Base-by-base conservation (phyloP, 1,284 basidiomycete species). In the Cystobasidiaceae sp. region DNA sequence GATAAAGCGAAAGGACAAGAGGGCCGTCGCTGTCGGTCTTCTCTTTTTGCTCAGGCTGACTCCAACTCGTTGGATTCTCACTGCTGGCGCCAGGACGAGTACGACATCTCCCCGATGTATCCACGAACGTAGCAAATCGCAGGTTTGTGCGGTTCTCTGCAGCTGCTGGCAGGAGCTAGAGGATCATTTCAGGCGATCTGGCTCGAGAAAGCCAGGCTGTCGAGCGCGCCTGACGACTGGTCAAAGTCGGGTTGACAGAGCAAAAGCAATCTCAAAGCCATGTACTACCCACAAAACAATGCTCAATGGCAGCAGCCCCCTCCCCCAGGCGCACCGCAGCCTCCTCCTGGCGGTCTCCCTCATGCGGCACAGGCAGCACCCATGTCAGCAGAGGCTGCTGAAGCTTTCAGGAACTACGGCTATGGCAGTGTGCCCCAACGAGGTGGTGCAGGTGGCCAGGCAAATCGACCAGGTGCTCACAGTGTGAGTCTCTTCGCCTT, bases 371-470 rank as follows among this genome's bases (percentile, higher is more conserved):
- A 19, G 17, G 19, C 46, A 17, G 19, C 60, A 27, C 60, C 48
- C 15, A 48, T 55, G 52, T 30, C 41, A n/a, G 28, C 61, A 23
- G 61, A 55, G 28, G 48, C 61, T 9, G 61, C 51, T 15, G 61
- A 51, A 17, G 46, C 46, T 25, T 64, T 54, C 52, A 55, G 50
- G 33, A 56, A 64, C 30, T 64, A 64, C 39, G 61, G 61, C 3
- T 64, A 64, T 49, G 61, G 61, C 4, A 64, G 50, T 25, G 61
- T 56, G 27, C 49, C 51, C 46, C 61, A 52, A 25, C 39, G 61
- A 28, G 41, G 49, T 39, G 61, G 61, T 19, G n/a, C n/a, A 21
- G n/a, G 27, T 34, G 50, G 44, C 11, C 44, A 39, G 11, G 11
- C 37, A 39, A n/a, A n/a, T n/a, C n/a, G n/a, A n/a, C n/a, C n/a